Percentiles rank a stretch among this genome's conserved stretches.
Conservation (phyloP, 2,329 filamentous ascomycete genomes). For the Emmonsiellopsis sp. region DNA sequence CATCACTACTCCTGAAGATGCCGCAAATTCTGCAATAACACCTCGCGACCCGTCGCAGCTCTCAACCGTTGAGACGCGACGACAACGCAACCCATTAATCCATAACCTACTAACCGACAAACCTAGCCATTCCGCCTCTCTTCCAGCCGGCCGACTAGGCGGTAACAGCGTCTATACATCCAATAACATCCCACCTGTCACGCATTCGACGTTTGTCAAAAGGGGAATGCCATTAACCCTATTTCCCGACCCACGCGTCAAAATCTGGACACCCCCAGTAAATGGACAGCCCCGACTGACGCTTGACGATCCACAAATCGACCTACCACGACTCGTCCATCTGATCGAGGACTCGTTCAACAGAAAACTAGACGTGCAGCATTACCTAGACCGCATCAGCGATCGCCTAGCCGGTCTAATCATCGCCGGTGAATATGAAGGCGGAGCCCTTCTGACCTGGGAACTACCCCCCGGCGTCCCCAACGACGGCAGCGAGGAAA, state of each 20-base stretch:
- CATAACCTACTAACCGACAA: conserved; percentile 96
- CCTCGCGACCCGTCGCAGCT: conserved; percentile 22
- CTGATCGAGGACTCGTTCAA: conserved; percentile 92
- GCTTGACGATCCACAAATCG: conserved; percentile 71
- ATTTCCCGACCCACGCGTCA: conserved; percentile 59
- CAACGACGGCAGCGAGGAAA: conserved; percentile 45
- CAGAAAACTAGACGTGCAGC: conserved; percentile 69
- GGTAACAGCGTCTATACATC: conserved; percentile 23
- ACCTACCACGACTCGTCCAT: conserved; percentile 71
- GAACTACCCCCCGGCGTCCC: conserved; percentile 59
- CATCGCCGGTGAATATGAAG: conserved; percentile 93
- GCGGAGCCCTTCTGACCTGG: conserved; percentile 91
- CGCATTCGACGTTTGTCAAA: conserved; percentile 74
- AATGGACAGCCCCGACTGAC: conserved; percentile 53
- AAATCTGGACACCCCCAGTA: conserved; percentile 59
- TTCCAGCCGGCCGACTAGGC: conserved; percentile 61
- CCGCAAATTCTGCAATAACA: conserved; percentile 50
- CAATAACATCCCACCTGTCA: conserved; percentile 30
- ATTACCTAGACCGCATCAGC: conserved; percentile 75
- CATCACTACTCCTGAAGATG: conserved; percentile 78
- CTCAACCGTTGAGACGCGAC: conserved; percentile 46
- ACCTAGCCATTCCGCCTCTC: conserved; percentile 80
- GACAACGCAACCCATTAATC: conserved; percentile 74
- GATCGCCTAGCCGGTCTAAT: conserved; percentile 82
- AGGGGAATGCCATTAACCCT: conserved; percentile 83